Evolutionary conservation across 768 basidiomycete genomes (phyloP).

Genomic region (Kwoniella mangroviensis): DNA sequence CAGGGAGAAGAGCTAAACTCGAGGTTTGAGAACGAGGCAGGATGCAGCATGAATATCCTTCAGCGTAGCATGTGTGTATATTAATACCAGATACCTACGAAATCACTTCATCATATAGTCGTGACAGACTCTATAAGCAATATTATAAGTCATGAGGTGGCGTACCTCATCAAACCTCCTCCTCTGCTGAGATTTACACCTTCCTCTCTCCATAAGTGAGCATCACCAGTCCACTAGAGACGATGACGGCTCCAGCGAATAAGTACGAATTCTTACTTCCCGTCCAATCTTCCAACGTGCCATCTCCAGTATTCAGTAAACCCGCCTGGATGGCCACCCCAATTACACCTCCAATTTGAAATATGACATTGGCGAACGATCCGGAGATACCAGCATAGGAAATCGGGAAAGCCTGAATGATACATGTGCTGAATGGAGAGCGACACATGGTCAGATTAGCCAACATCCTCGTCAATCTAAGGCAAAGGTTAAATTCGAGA

Average conservation of each 20-base stretch:
- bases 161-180: neutral
- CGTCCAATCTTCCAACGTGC: conserved; percentile 45
- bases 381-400: conserved; percentile 46
- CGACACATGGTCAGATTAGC: neutral
- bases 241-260: conserved; percentile 44
- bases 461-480: neutral
- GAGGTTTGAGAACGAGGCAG: too few relatives aligned
- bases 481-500: neutral
- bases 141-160: too few relatives aligned
- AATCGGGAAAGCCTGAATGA: conserved; percentile 40
- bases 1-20: too few relatives aligned
- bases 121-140: too few relatives aligned
- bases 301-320: conserved; percentile 40
- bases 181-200: conserved; percentile 12
- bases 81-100: too few relatives aligned
- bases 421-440: neutral
- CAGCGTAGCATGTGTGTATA: too few relatives aligned
- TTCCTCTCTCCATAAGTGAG: conserved; percentile 42
- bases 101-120: too few relatives aligned
- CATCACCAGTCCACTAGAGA: conserved; percentile 41
- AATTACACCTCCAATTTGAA: conserved; percentile 48
- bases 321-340: conserved; percentile 51
- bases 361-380: conserved; percentile 49
- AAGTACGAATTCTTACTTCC: conserved; percentile 43
- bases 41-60: too few relatives aligned